Base-by-base conservation (phyloP, 257 asterid genomes). In the Ocimum tenuiflorum region DNA sequence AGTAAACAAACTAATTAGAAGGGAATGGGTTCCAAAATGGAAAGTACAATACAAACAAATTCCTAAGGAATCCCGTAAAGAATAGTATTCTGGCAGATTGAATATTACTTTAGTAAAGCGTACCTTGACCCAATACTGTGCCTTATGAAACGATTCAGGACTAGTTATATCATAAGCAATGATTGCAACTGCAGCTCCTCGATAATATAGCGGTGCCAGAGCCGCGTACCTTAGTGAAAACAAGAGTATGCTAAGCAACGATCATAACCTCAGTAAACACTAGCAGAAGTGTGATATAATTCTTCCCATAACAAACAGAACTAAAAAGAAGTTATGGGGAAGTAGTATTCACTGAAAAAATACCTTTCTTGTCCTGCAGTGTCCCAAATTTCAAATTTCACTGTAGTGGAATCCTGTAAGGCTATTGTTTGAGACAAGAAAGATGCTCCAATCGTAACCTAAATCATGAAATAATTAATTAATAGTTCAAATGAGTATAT, bases 351-450 rank as follows among this genome's bases (percentile, higher is more conserved):
- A 59, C 59, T 38, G 11, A 27, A 59, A 38, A 8, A 13, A 47
- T 63, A 94, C 99, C 99, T 94, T 78, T 94, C 99, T 79, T 94
- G 99, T 29, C 99, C 99, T 8, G 99, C 99, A 39, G 99, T 94
- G 69, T 94, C 99, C 99, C 99, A 94, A 82, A 94, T 94, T 85
- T 94, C 99, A 78, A 88, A 94, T 75, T 94, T 94, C 29, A 94
- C 96, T 0, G 97, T 94, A 6, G 96, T 88, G 52, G 96, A 90
- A 75, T 94, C 99, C 67, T 88, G 99, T 73, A 94, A 84, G 57
- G 99, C 96, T 75, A 94, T 78, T 7, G 97, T 94, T 84, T 94
- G 99, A 61, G 96, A 94, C 85, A 92, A 73, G 79, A 90, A 92
- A 51, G 96, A 87, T 54, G 97, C 97, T 79, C 95, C 96, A 49